These are phyloP conservation scores for Talaromyces sp. DNA, from an alignment of 2,329 filamentous ascomycete genomes.

Conservation along the genomic window DNA sequence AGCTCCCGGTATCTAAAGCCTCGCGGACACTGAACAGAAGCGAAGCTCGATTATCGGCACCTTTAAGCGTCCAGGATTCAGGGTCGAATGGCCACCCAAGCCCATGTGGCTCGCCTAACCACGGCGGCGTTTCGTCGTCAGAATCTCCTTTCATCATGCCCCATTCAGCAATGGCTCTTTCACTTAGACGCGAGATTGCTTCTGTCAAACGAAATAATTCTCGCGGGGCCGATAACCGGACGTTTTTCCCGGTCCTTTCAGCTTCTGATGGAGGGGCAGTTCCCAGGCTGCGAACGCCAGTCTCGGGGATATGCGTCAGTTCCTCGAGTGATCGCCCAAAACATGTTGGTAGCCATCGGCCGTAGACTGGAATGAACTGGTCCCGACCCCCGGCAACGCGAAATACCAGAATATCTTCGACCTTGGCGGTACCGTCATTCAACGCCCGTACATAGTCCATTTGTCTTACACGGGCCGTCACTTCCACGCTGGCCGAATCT, in stretches of 20 bases:
- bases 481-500: slow-evolving; percentile 66
- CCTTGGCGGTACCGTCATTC: slow-evolving; percentile 59
- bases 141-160: slow-evolving; percentile 48
- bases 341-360: slow-evolving; percentile 72
- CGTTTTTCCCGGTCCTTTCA: slow-evolving; percentile 35
- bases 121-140: slow-evolving; percentile 42
- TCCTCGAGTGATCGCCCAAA: slow-evolving; percentile 86
- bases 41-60: slow-evolving; percentile 36
- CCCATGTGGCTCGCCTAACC: slow-evolving; percentile 43
- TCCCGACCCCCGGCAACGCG: slow-evolving; percentile 79
- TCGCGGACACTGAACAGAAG: slow-evolving; percentile 48
- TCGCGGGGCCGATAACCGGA: slow-evolving; percentile 71
- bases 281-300: slow-evolving; percentile 64
- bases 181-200: slow-evolving; percentile 59
- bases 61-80: slow-evolving; percentile 43
- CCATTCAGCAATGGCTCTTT: slow-evolving; percentile 58
- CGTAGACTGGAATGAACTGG: slow-evolving; percentile 81
- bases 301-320: slow-evolving; percentile 76
- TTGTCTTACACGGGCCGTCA: slow-evolving; percentile 64
- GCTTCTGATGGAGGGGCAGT: slow-evolving; percentile 19
- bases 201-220: slow-evolving; percentile 89
- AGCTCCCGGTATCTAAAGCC: slow-evolving; percentile 66
- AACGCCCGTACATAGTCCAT: slow-evolving; percentile 61
- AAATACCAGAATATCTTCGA: slow-evolving; percentile 86
- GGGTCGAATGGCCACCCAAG: slow-evolving; percentile 56